These are phyloP conservation scores for Neostapfia colusana DNA, from an alignment of 176 grass and related monocot genomes.

Conservation along the genomic window DNA sequence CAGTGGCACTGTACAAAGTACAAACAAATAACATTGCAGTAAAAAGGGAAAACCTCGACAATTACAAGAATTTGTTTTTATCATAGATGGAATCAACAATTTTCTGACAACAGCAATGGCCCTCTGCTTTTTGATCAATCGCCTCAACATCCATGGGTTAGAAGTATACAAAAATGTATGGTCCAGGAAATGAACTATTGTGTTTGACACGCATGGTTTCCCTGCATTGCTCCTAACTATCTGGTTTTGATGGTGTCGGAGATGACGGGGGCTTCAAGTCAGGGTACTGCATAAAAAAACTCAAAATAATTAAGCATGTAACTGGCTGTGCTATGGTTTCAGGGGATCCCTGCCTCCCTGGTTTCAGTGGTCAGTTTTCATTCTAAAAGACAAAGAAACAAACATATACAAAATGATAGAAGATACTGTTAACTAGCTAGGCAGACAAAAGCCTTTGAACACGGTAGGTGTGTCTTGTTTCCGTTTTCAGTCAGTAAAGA, in stretches of 20 bases:
- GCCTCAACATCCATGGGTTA: conserved; percentile 19
- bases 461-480: not conserved
- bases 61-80: conserved; percentile 9
- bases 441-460: not conserved
- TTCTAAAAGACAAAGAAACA: not conserved
- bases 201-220: not conserved
- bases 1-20: conserved; percentile 20
- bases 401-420: not conserved
- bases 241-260: conserved; percentile 50
- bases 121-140: not conserved
- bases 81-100: not conserved
- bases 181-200: not conserved
- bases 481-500: not conserved
- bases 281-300: conserved; percentile 54
- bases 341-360: too few relatives aligned
- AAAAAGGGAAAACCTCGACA: not conserved
- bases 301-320: not conserved
- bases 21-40: not conserved
- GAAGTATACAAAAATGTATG: conserved; percentile 36
- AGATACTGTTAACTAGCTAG: not conserved
- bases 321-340: not conserved
- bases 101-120: not conserved
- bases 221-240: conserved; percentile 16
- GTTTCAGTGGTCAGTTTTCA: not conserved
- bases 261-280: conserved; percentile 63